Base-by-base conservation (phyloP, 345 rosid genomes). In the Corymbia maculata region DNA sequence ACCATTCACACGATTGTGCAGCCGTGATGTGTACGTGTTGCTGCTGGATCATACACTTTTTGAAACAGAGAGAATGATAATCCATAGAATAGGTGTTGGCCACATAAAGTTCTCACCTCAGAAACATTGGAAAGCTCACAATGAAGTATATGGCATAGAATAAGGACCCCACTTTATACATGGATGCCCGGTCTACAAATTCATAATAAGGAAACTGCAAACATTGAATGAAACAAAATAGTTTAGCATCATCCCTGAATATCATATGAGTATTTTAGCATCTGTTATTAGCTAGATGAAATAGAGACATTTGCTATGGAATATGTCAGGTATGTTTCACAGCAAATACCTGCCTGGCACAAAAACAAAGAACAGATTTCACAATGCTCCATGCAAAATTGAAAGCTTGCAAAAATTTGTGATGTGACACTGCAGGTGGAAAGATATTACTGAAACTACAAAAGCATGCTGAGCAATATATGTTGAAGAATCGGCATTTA, bases 71-170 rank as follows among this genome's bases (percentile, higher is more conserved):
- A 64, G 49, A 53, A 10, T 44, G 2, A 51, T 47, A 68, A 53
- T 16, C 16, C 66, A 44, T 79, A 79, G 36, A 17, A 42, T 8
- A 64, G 70, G 52, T 21, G 47, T 55, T 51, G 59, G 68, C 79
- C 85, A 30, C 47, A 75, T 9, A 87, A 52, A 86, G 85, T 87
- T 88, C 93, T 93, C 92, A 97, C 99, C 99, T 97, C 90, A 97
- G 92, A 92, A 98, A 98, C 99, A 98, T 98, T 44, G 99, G 99
- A 89, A 98, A 98, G 96, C 99, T 98, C 79, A 98, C 98, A 47
- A 98, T 19, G 94, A 98, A 97, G 94, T 97, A 98, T 89, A 97
- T 94, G 79, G 99, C 99, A 91, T 98, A 98, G 92, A 98, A 98
- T 92, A 98, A 90, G 79, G 96, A 98, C 45, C 99, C 99, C 90